A percentile compares a stretch with the other conserved stretches of the same genome.
Evolutionary conservation across 768 basidiomycete genomes (phyloP).

Genomic region (Pleurotus giganteus): DNA sequence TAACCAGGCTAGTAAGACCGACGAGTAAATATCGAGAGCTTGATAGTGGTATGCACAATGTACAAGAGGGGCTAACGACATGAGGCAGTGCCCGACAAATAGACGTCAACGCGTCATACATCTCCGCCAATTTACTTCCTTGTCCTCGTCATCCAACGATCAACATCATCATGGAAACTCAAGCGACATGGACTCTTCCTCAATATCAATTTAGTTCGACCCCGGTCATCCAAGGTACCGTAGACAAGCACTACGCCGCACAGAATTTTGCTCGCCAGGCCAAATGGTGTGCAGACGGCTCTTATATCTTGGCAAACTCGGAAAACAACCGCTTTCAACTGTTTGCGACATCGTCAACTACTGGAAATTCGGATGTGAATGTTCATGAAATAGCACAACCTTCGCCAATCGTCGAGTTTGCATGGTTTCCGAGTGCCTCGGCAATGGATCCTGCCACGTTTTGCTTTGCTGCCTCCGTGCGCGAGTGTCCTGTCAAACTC

Average conservation of each 20-base stretch:
- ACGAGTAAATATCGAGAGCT: too few relatives aligned
- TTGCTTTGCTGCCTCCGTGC: slow-evolving; percentile 82
- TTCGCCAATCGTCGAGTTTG: slow-evolving; percentile 71
- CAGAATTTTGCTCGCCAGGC: slow-evolving; percentile 2
- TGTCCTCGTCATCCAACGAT: background rate
- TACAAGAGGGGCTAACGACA: too few relatives aligned
- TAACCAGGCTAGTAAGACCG: too few relatives aligned
- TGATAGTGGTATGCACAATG: too few relatives aligned
- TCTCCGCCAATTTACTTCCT: background rate
- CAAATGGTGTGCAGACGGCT: slow-evolving; percentile 7
- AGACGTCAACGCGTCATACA: too few relatives aligned
- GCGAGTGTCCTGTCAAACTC: slow-evolving; percentile 83
- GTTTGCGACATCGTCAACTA: background rate
- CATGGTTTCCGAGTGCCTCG: slow-evolving; percentile 85
- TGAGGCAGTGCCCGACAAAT: too few relatives aligned
- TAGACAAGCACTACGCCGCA: background rate
- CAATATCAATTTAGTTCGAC: background rate
- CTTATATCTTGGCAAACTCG: background rate
- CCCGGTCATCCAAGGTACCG: background rate
- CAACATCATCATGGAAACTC: background rate
- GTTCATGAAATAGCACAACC: slow-evolving; percentile 43
- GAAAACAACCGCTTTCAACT: slow-evolving; percentile 1
- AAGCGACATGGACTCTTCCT: background rate
- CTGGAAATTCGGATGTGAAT: background rate
- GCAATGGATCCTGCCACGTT: slow-evolving; percentile 56